Conservation (phyloP, 345 rosid genomes). For the Populus davidiana region DNA sequence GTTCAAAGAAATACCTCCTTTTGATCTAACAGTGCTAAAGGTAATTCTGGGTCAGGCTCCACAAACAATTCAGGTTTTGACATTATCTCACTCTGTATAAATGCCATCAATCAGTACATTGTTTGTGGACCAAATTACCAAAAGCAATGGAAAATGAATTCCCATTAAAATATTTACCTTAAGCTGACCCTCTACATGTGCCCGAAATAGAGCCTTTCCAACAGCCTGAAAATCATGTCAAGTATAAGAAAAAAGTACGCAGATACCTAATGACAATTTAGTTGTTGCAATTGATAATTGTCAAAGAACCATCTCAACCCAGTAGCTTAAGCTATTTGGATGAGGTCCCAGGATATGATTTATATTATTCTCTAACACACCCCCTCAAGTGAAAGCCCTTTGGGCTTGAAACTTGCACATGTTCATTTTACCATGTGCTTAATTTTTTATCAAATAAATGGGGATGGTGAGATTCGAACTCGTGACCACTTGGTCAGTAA, state of each 20-base stretch:
- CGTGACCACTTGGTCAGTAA: too few species aligned
- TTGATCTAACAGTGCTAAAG: constrained; percentile 88
- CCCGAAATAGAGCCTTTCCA: constrained; percentile 91
- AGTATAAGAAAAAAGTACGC: constrained; percentile 15
- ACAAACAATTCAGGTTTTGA: constrained; percentile 93
- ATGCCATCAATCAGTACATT: constrained; percentile 14
- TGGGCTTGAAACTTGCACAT: too few species aligned
- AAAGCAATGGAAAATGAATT: background rate
- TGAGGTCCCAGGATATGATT: too few species aligned
- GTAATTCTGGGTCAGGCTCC: constrained; percentile 92
- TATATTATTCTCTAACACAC: too few species aligned
- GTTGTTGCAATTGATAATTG: constrained; percentile 7
- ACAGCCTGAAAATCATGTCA: constrained; percentile 63
- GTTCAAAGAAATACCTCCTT: constrained; percentile 63
- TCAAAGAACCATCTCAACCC: too few species aligned
- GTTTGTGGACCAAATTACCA: background rate
- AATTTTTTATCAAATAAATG: too few species aligned
- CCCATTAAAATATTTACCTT: constrained; percentile 47
- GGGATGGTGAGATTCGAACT: too few species aligned
- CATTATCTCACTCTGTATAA: constrained; percentile 84
- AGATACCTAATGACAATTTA: constrained; percentile 10
- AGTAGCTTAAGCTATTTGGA: too few species aligned
- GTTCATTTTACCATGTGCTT: too few species aligned
- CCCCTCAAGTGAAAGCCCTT: too few species aligned
- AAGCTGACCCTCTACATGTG: constrained; percentile 95